Evolutionary conservation across 495 filamentous ascomycete species (phyloP), one percentile per base, ranked within the genome.

Genomic region (Aspergillus sclerotioniger): DNA sequence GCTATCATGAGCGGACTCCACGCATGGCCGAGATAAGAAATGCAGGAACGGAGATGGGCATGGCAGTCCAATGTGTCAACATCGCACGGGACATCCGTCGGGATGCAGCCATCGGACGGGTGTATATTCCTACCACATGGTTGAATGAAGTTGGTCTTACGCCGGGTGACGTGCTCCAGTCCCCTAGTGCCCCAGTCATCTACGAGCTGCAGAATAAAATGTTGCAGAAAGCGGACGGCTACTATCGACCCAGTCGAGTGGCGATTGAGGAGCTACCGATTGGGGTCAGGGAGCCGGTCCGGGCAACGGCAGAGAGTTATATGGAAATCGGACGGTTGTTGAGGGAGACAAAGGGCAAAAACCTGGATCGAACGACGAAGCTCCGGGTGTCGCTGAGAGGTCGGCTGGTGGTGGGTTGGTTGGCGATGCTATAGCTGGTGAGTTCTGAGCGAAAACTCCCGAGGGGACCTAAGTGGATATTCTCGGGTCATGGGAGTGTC

Each of bases 261-360:
- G 76, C 78, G 0, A 86, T 90, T 64, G 74, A 83, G 45, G 56
- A 77, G 58, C 65, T 90, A 10, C 87, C 87, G 5, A 10, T 28
- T 0, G 79, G 82, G 52, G 80, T 80, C 5, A 73, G 82, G 53
- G 82, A 78, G 5, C 83, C 86, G 3, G 78, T 89, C 67, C 72
- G 82, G 29, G 84, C 87, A 8, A 86, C 85, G 3, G 82, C 89
- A 0, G 85, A 89, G 70, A 87, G 83, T 59, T 90, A 90, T 57
- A 85, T 90, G 80, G 85, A 87, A 63, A 90, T 89, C 67, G 87
- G 85, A 7, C 47, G 47, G 25, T 16, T 31, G 28, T 13, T 50
- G 47, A 28, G 47, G 13, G 25, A 32, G 47, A 32, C 15, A 15
- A n/a, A 13, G 12, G 47, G 47, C 13, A 7, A 16, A 3, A 50